Percentiles rank a stretch among this genome's conserved stretches.
phyloP scores from a whole-genome alignment of 169 alveolate species.

The Theileria orientalis region DNA sequence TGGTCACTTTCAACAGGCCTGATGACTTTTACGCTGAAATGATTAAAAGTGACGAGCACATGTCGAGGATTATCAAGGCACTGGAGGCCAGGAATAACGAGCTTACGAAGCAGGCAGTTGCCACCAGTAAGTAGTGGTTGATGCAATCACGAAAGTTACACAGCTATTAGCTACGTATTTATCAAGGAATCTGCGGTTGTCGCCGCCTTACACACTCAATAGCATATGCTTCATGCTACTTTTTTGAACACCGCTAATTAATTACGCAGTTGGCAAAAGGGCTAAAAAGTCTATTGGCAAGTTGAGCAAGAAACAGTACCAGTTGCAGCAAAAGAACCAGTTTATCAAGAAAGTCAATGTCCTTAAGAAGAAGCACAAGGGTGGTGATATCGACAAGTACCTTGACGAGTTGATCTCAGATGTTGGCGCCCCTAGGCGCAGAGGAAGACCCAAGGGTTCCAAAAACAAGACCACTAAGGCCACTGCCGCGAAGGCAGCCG shows the following conservation, averaged over 20 bases:
- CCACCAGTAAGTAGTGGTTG: too few relatives aligned
- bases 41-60: slow-evolving; percentile 53
- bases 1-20: slow-evolving; percentile 47
- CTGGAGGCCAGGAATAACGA: slow-evolving; percentile 13
- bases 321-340: slow-evolving; percentile 49
- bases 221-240: too few relatives aligned
- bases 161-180: too few relatives aligned
- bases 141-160: too few relatives aligned
- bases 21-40: slow-evolving; percentile 62
- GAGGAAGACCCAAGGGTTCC: too few relatives aligned
- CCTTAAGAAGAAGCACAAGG: not conserved
- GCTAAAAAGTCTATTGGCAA: slow-evolving; percentile 22
- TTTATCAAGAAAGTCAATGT: slow-evolving; percentile 44
- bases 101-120: slow-evolving; percentile 8
- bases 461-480: not conserved
- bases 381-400: slow-evolving; percentile 8
- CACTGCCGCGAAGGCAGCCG: not conserved
- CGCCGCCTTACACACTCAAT: too few relatives aligned
- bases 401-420: slow-evolving; percentile 22
- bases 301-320: slow-evolving; percentile 35
- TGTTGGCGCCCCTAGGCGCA: too few relatives aligned
- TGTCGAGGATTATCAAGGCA: slow-evolving; percentile 34
- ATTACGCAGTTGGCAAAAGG: not conserved
- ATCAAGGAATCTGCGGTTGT: too few relatives aligned
- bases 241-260: not conserved